These are phyloP conservation scores for Rachicladosporium sp. DNA, from an alignment of 2,329 filamentous ascomycete genomes.

Conservation along the genomic window DNA sequence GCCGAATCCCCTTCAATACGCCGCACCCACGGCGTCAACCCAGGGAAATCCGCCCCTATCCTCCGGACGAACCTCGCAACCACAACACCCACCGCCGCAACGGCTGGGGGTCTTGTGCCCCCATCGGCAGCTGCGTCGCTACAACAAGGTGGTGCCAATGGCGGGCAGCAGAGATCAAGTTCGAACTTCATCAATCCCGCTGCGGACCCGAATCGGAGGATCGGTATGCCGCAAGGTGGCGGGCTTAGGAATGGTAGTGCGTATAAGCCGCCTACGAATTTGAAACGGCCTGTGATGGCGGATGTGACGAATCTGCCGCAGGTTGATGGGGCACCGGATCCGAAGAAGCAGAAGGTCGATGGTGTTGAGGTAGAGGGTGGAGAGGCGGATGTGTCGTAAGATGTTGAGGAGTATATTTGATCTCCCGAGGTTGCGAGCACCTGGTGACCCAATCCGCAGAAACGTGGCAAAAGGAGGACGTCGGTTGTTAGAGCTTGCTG, in stretches of 20 bases:
- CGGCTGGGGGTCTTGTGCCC: too few species aligned
- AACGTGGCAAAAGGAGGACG: too few species aligned
- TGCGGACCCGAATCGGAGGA: conserved; percentile 32
- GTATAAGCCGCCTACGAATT: conserved; percentile 33
- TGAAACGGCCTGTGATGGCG: conserved; percentile 27
- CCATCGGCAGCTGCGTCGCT: too few species aligned
- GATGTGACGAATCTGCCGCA: conserved; percentile 35
- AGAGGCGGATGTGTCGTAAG: too few species aligned
- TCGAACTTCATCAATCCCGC: conserved; percentile 37
- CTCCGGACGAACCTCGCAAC: conserved; percentile 26
- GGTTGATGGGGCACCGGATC: conserved; percentile 25
- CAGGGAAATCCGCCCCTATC: conserved; percentile 63
- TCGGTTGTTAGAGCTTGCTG: too few species aligned
- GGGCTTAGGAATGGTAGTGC: conserved; percentile 29
- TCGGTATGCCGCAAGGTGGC: conserved; percentile 35
- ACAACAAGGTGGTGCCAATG: conserved; percentile 7
- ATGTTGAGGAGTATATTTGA: too few species aligned
- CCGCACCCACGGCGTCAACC: conserved; percentile 79
- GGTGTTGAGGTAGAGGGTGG: too few species aligned
- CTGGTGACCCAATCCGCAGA: too few species aligned
- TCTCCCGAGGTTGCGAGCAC: too few species aligned
- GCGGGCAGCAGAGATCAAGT: conserved; percentile 4
- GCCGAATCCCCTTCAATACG: conserved; percentile 61
- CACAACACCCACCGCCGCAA: too few species aligned
- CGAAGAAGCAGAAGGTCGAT: conserved; percentile 30